Base-by-base conservation (phyloP, 2,329 filamentous ascomycete genomes). In the Apiospora saccharicola region DNA sequence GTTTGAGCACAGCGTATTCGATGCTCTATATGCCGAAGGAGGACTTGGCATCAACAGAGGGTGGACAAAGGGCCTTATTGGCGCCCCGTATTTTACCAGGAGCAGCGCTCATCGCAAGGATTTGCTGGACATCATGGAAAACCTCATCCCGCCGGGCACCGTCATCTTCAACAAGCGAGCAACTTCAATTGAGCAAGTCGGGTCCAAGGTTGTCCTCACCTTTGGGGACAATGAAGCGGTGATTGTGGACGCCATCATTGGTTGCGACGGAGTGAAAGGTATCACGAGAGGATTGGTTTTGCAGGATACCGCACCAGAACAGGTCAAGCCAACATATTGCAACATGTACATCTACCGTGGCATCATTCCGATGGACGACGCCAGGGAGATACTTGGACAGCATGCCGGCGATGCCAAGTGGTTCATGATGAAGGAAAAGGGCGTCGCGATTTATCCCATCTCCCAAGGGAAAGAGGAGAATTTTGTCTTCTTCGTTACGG, bases 101-200 rank as follows among this genome's bases (percentile, higher is more conserved):
- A 83, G 81, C 68, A 82, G 82, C 47, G 84, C 83, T 7, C 84
- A 86, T 73, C 77, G 84, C 47, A 83, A 80, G 70, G 82, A 82
- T 69, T 74, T 86, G 67, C 75, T 86, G 13, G 81, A 85, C 41
- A 83, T 85, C 53, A 83, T 86, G 82, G 75, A 77, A 49, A 78
- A 76, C 69, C 76, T 80, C 70, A 79, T 81, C 26, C 78, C 79
- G 1, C 24, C 70, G 7, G 77, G 74, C 24, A 75, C 71, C 4
- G 77, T 80, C 44, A 74, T 69, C 61, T 80, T 80, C 51, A 72
- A 71, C 43, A 79, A 79, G 68, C 77, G 77, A 22, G 77, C 76
- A 10, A 46, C 61, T 24, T 75, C 74, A 0, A 71, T 80, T 41
- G 72, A 75, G n/a, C 77, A 81, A 67, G 67, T 71, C 2, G 74